Base-by-base conservation (phyloP, 2,329 filamentous ascomycete species). In the Cytospora chrysosperma region DNA sequence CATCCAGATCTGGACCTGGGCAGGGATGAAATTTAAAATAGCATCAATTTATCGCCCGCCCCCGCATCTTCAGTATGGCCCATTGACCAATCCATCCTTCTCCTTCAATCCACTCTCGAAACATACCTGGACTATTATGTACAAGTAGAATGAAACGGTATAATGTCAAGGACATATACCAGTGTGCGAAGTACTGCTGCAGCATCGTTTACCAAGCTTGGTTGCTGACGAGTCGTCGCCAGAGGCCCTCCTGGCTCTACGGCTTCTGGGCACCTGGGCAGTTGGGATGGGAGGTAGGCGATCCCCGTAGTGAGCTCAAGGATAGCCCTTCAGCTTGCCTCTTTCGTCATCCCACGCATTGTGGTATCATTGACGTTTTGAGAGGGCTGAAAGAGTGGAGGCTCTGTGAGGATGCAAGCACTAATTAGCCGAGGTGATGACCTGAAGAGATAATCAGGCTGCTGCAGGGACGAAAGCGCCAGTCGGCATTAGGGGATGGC, bases 21-120 rank as follows among this genome's bases (percentile, higher is more conserved):
- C 50, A 43, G 56, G 57, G 40, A 40, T 58, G 24, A 65, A 30
- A 63, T 53, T 64, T 60, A 60, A 61, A 63, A 58, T 60, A 65
- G 40, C 40, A 40, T 21, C 49, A 58, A 53, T 59, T 63, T 56
- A 51, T 40, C 27, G 49, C 57, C 34, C 52, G 17, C 47, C 53
- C 30, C 53, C 56, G 51, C 60, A 57, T 56, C 40, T 32, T 32
- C 53, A 43, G 52, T 40, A 30, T 13, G 13, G 3, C 17, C 28
- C 40, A 56, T 56, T 62, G 60, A 37, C 63, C 60, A 63, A 65
- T 63, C 56, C 52, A 40, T 40, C 10, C 26, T 43, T 53, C 28
- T 24, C 50, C 56, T 53, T 19, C 55, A 49, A 26, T 28, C 54
- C 30, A 30, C 21, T 32, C 40, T 40, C 34, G 15, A 8, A 15